Percentiles rank a stretch among this genome's conserved stretches.
Evolutionary conservation across 2,329 filamentous ascomycete genomes (phyloP).

Genomic region (Paracamarosporium sp.): DNA sequence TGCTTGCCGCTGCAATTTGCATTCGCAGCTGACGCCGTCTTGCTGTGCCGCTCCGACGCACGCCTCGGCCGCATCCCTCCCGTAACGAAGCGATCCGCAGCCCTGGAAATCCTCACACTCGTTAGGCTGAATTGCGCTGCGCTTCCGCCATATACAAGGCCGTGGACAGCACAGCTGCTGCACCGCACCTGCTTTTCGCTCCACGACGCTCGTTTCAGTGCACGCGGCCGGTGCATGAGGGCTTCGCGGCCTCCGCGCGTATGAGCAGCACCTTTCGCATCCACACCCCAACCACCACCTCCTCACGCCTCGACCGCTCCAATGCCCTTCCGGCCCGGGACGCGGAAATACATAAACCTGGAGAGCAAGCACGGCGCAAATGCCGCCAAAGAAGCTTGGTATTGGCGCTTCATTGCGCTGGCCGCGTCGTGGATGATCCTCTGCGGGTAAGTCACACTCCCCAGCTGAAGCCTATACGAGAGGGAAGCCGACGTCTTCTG

Average conservation of each 20-base stretch:
- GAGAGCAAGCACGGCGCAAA: conserved; percentile 26
- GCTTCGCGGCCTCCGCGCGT: conserved; percentile 1
- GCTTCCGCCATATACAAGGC: not conserved
- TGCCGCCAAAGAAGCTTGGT: conserved; percentile 49
- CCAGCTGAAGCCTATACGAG: conserved; percentile 1
- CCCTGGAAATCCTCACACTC: not conserved
- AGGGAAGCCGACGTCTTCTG: conserved; percentile 19
- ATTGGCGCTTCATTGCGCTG: conserved; percentile 55
- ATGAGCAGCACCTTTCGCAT: conserved; percentile 1
- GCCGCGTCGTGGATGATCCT: conserved; percentile 56
- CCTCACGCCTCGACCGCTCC: conserved; percentile 19
- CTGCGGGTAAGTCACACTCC: conserved; percentile 49
- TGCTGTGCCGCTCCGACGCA: not conserved
- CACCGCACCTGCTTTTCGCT: not conserved
- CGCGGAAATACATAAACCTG: conserved; percentile 40
- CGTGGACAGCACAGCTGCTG: not conserved
- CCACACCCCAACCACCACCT: not conserved
- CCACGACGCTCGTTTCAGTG: conserved; percentile 2
- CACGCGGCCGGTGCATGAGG: conserved; percentile 3
- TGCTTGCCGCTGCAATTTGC: not conserved
- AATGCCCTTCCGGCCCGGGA: conserved; percentile 38
- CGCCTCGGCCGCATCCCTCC: conserved; percentile 1
- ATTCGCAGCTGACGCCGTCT: not conserved
- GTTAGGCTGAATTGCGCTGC: conserved; percentile 5
- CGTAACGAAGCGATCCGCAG: conserved; percentile 10